Base-by-base conservation (phyloP, 2,329 filamentous ascomycete species). In the Pseudomassariella vexata region DNA sequence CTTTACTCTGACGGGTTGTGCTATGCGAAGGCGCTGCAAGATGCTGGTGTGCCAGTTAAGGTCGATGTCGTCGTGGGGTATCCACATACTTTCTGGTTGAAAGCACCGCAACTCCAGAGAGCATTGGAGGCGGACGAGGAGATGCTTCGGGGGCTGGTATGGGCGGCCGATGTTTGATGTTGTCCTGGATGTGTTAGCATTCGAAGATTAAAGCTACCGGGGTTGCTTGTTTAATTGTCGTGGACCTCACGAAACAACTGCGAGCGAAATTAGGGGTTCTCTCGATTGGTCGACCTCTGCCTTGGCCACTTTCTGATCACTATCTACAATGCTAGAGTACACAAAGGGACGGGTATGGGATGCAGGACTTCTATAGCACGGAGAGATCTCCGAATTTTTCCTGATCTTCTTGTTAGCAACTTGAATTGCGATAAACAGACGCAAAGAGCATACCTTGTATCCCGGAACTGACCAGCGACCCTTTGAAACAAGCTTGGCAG, bases 361-460 rank as follows among this genome's bases (percentile, higher is more conserved):
- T 50, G 45, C 42, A 38, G 45, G 40, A 42, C 35, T 44, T 76
- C 79, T 95, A 98, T 64, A 96, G 74, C 53, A 94, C 70, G 53
- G 92, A 90, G 53, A 96, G 81, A 63, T 96, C 89, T 73, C 92
- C 92, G 68, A 96, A 98, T 78, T 89, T 94, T 79, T 98, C 92
- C 90, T 96, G 55, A 48, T 55, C 28, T 28, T 47, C 40, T 44
- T 35, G 60, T 82, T 61, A 83, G 72, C 39, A 49, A 25, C 23
- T 27, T 10, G 11, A 21, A 6, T 9, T 23, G 16, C 9, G 21
- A 14, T 30, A 29, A 20, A 30, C 12, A 17, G 9, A 18, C 9
- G 15, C 17, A 19, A 6, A 28, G 27, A 38, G 59, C 82, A 53
- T 71, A 90, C 90, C 87, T 95, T 95, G 85, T 98, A 98, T 61